These are phyloP conservation scores for Fragaria iinumae DNA, from an alignment of 306 rosid genomes.

Conservation along the genomic window DNA sequence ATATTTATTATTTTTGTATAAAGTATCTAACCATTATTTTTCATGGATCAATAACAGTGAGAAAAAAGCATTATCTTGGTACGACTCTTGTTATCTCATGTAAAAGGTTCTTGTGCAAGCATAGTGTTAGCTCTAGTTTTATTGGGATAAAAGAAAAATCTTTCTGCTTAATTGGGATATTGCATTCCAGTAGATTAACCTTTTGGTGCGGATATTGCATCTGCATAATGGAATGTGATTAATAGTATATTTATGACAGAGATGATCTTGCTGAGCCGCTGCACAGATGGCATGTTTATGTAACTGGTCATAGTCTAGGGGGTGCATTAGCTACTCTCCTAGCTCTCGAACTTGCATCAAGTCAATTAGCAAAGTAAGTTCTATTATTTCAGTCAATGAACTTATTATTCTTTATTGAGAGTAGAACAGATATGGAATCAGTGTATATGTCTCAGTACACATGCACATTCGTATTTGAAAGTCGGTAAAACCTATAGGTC, in stretches of 20 bases:
- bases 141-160: not conserved
- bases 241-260: conserved; percentile 37
- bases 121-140: not conserved
- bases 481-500: not conserved
- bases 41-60: not conserved
- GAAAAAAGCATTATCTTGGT: not conserved
- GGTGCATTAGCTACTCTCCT: conserved; percentile 97
- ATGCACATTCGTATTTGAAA: not conserved
- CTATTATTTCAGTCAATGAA: conserved; percentile 18
- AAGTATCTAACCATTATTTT: not conserved
- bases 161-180: not conserved
- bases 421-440: not conserved
- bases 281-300: conserved; percentile 78
- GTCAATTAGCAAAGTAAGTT: conserved; percentile 81
- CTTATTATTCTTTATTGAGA: conserved; percentile 1
- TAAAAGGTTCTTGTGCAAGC: not conserved
- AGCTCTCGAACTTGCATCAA: conserved; percentile 89
- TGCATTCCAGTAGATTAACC: not conserved
- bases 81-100: not conserved
- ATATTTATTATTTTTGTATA: not conserved
- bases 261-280: conserved; percentile 56
- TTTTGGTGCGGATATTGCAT: not conserved
- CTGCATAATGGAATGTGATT: conserved; percentile 12
- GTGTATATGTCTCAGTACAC: not conserved
- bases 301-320: conserved; percentile 97